Percentiles rank a stretch among this genome's conserved stretches.
Evolutionary conservation across 345 rosid species (phyloP).

Genomic region (Hibiscus tridactylites): DNA sequence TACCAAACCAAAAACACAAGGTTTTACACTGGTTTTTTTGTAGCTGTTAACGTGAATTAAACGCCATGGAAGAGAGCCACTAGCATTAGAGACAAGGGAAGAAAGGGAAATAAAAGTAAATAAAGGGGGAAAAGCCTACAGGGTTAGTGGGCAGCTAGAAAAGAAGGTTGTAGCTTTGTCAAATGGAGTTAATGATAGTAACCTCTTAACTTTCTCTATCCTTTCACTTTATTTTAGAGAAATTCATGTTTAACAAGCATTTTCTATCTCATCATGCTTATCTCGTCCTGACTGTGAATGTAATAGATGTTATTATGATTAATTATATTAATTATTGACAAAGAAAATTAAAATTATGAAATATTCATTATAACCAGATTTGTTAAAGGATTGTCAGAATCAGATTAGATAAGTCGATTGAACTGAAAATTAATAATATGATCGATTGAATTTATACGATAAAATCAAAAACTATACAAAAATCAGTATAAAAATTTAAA

Average conservation of each 20-base stretch:
- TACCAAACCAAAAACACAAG: slow-evolving; percentile 17
- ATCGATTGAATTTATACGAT: too few species aligned
- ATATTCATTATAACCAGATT: too few species aligned
- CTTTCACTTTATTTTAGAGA: background rate
- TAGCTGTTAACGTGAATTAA: slow-evolving; percentile 28
- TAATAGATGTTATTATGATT: too few species aligned
- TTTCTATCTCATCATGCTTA: too few species aligned
- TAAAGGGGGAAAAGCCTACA: background rate
- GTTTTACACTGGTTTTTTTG: slow-evolving; percentile 3
- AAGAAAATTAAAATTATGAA: too few species aligned
- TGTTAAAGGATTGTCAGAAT: too few species aligned
- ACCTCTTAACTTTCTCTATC: slow-evolving; percentile 21
- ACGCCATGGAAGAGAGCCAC: background rate
- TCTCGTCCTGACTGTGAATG: too few species aligned
- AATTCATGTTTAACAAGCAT: background rate
- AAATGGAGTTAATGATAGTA: slow-evolving; percentile 43
- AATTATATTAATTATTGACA: too few species aligned
- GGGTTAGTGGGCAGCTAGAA: slow-evolving; percentile 31
- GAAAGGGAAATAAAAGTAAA: background rate
- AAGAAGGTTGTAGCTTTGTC: slow-evolving; percentile 26
- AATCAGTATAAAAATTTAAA: too few species aligned
- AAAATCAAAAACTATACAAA: too few species aligned
- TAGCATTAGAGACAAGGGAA: slow-evolving; percentile 8
- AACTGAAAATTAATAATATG: too few species aligned
- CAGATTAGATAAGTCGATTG: too few species aligned